phyloP scores from a whole-genome alignment of 257 asterid genomes.

The Plantago ovata region DNA sequence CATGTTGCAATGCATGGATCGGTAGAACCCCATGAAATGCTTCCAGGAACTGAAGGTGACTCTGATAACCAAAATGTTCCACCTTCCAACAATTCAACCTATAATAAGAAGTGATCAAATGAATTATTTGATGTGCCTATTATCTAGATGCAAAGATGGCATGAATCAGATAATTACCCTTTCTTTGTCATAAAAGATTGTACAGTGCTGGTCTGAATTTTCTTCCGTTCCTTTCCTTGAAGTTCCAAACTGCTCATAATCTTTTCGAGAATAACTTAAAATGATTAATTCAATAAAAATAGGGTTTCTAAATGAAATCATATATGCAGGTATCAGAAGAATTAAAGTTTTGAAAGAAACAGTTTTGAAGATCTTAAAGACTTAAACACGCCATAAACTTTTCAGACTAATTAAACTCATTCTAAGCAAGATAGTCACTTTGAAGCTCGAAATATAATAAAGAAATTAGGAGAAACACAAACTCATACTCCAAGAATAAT shows the following conservation, averaged over 20 bases:
- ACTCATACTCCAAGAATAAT: too few relatives aligned
- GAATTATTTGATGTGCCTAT: constrained; percentile 4
- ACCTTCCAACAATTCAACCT: constrained; percentile 96
- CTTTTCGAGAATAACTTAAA: constrained; percentile 31
- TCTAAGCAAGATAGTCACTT: too few relatives aligned
- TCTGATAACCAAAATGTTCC: constrained; percentile 99
- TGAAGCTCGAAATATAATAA: too few relatives aligned
- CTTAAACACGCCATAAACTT: too few relatives aligned
- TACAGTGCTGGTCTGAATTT: constrained; percentile 80
- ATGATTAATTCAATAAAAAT: neutral
- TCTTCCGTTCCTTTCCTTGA: constrained; percentile 94
- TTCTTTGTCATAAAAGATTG: constrained; percentile 86
- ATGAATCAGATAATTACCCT: constrained; percentile 45
- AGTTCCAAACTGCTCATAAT: constrained; percentile 85
- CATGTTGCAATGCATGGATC: constrained; percentile 91
- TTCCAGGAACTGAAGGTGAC: constrained; percentile 98
- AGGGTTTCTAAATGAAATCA: too few relatives aligned
- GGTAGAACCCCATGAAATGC: constrained; percentile 93
- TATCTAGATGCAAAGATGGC: neutral
- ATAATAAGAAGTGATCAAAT: constrained; percentile 23
- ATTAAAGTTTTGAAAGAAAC: too few relatives aligned
- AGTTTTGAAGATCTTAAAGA: too few relatives aligned
- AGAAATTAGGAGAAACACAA: too few relatives aligned
- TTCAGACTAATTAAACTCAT: too few relatives aligned
- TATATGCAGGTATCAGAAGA: too few relatives aligned